Percentiles rank a stretch among this genome's conserved stretches.
These are phyloP conservation scores for Lunasporangiospora selenospora DNA, from an alignment of 192 early-diverging fungal genomes.

Conservation along the genomic window DNA sequence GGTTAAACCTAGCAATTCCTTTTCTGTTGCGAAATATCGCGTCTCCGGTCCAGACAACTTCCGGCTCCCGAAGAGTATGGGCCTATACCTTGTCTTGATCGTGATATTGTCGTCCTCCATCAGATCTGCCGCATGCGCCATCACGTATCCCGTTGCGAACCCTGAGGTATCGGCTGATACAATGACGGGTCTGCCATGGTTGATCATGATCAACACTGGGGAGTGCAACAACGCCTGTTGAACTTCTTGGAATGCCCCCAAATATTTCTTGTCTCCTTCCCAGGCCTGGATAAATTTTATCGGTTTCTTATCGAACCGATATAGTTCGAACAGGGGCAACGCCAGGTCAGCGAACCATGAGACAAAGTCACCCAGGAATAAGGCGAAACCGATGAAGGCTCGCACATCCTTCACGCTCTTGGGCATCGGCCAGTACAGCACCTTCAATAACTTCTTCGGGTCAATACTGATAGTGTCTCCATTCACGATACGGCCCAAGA, in stretches of 20 bases:
- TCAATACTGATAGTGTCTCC: not conserved
- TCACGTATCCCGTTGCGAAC: no score
- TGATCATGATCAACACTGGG: no score
- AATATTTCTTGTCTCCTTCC: no score
- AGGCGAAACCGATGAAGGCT: conserved; percentile 2
- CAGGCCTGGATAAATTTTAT: no score
- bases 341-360: not conserved
- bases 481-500: not conserved
- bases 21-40: not conserved
- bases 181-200: no score
- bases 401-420: not conserved
- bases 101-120: not conserved
- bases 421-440: conserved; percentile 2
- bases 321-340: not conserved
- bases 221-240: no score
- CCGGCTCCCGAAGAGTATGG: not conserved
- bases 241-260: no score
- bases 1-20: not conserved
- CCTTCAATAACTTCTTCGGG: conserved; percentile 2
- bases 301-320: conserved; percentile 3
- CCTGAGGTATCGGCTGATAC: no score
- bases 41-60: not conserved
- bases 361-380: not conserved
- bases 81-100: not conserved
- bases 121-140: no score